phyloP scores from a whole-genome alignment of 805 yeast genomes.

The Kazachstania africana region DNA sequence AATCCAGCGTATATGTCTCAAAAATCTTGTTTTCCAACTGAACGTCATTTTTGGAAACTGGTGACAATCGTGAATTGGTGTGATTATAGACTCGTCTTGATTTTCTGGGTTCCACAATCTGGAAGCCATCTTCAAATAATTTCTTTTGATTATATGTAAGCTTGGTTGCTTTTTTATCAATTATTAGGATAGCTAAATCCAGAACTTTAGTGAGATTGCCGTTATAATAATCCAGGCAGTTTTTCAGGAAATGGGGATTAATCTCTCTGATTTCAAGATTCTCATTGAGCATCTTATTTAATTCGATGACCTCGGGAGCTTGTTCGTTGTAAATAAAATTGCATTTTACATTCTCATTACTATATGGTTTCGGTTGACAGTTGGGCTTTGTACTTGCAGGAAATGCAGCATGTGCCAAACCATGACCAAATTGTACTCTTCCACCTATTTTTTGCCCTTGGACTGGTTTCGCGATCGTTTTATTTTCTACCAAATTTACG shows the following conservation, averaged over 20 bases:
- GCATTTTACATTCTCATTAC: not conserved
- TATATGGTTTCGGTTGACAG: too few relatives aligned
- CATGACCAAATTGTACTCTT: conserved; percentile 27
- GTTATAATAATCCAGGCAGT: conserved; percentile 31
- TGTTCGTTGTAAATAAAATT: conserved; percentile 3
- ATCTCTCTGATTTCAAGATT: conserved; percentile 28
- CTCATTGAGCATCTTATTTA: conserved; percentile 25
- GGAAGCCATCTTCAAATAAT: too few relatives aligned
- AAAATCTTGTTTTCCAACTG: conserved; percentile 6
- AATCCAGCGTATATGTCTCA: conserved; percentile 31
- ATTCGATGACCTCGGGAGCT: conserved; percentile 22
- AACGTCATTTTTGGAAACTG: too few relatives aligned
- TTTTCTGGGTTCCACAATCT: too few relatives aligned
- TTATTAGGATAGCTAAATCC: conserved; percentile 1
- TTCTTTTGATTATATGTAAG: conserved; percentile 1
- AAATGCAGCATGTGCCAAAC: conserved; percentile 15
- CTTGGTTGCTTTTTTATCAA: not conserved
- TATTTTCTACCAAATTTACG: not conserved
- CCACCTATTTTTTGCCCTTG: conserved; percentile 11
- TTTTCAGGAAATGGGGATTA: conserved; percentile 29
- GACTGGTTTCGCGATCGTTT: not conserved
- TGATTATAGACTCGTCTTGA: not conserved
- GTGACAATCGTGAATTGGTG: too few relatives aligned
- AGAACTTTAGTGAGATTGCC: conserved; percentile 27
- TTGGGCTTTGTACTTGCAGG: too few relatives aligned